Evolutionary conservation across 345 rosid genomes (phyloP).

Genomic region (Heritiera fomes): DNA sequence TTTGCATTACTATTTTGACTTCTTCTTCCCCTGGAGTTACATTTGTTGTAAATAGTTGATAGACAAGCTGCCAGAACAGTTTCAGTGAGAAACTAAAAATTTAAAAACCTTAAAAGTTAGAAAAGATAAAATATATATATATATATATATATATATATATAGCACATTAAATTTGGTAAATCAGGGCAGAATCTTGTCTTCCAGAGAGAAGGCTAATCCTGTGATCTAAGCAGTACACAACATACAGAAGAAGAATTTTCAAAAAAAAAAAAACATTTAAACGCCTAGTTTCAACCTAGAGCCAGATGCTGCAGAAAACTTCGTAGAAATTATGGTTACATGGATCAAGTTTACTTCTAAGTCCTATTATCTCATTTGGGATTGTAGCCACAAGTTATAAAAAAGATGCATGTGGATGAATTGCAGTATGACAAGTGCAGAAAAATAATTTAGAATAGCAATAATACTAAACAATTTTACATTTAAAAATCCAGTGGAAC

Average conservation of each 20-base stretch:
- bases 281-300: neutral
- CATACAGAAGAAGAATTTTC: neutral
- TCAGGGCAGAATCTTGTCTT: neutral
- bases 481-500: slow-evolving; percentile 25
- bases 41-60: slow-evolving; percentile 71
- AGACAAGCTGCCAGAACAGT: slow-evolving; percentile 63
- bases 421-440: neutral
- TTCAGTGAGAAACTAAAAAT: neutral
- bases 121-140: neutral
- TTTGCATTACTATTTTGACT: slow-evolving; percentile 88
- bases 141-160: neutral
- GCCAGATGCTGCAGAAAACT: neutral
- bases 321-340: neutral
- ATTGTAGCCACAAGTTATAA: neutral
- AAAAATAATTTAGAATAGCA: neutral
- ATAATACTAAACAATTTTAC: neutral
- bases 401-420: neutral
- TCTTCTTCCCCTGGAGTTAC: slow-evolving; percentile 88
- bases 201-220: neutral
- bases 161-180: slow-evolving; percentile 8
- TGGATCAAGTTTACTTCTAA: neutral
- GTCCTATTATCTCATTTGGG: neutral
- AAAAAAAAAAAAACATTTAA: neutral
- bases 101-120: neutral
- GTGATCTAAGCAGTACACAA: neutral